These are phyloP conservation scores for Hondaea fermentalgiana DNA, from an alignment of 108 stramenopile species.

Conservation along the genomic window DNA sequence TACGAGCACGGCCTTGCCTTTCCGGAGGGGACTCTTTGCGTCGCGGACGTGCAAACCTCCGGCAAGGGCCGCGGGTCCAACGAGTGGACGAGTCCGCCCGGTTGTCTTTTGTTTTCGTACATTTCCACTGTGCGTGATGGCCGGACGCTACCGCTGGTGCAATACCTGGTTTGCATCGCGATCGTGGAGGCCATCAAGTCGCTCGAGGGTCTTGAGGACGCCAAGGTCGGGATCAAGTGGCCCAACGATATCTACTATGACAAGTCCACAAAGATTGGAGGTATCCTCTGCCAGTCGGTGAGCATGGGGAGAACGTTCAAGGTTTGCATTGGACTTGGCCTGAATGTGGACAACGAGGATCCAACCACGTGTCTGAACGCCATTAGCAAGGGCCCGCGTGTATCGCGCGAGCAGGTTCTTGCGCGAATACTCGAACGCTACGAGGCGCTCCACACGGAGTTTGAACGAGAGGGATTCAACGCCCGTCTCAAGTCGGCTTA, in stretches of 20 bases:
- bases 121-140: neutral
- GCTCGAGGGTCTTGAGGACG: neutral
- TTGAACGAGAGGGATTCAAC: neutral
- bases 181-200: neutral
- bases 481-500: neutral
- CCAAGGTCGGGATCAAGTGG: neutral
- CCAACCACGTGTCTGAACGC: neutral
- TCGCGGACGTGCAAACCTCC: neutral
- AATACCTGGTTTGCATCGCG: neutral
- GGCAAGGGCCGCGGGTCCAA: neutral
- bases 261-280: neutral
- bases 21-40: neutral
- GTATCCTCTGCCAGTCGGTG: constrained; percentile 2
- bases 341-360: neutral
- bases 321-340: neutral
- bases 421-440: neutral
- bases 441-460: constrained; percentile 13
- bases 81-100: constrained; percentile 1
- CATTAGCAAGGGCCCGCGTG: neutral
- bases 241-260: neutral
- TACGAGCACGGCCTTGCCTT: neutral
- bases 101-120: neutral
- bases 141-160: neutral
- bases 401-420: neutral
- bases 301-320: neutral